phyloP scores from a whole-genome alignment of 768 basidiomycete species.

The Mycena alexandri region DNA sequence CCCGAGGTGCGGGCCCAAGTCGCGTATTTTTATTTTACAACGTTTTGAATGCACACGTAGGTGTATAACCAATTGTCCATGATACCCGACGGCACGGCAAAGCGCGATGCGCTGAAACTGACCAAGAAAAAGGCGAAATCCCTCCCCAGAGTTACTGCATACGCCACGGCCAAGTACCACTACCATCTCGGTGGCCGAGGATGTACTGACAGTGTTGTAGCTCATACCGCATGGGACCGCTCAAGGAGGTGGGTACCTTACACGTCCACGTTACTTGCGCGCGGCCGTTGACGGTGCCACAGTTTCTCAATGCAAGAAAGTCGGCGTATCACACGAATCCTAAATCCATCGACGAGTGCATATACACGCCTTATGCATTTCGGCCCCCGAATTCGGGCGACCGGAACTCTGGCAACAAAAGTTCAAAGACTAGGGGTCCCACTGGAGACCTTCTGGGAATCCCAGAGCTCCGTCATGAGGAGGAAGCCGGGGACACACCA shows the following conservation, averaged over 20 bases:
- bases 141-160: conserved; percentile 94
- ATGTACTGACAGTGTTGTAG: conserved; percentile 52
- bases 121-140: conserved; percentile 97
- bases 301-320: conserved; percentile 87
- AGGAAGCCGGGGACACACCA: conserved; percentile 47
- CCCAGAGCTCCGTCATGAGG: conserved; percentile 68
- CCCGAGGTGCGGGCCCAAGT: conserved; percentile 66
- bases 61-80: conserved; percentile 95
- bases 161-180: conserved; percentile 88
- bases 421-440: conserved; percentile 35
- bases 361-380: conserved; percentile 91
- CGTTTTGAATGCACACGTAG: conserved; percentile 51
- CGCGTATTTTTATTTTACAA: conserved; percentile 61
- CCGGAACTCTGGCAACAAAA: conserved; percentile 8
- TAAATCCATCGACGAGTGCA: conserved; percentile 90
- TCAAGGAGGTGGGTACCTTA: conserved; percentile 64
- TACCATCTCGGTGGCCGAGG: conserved; percentile 3
- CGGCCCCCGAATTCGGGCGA: conserved; percentile 29
- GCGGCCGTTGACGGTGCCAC: not conserved
- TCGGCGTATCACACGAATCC: conserved; percentile 88
- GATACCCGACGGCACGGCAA: conserved; percentile 94
- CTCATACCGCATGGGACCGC: conserved; percentile 89
- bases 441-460: conserved; percentile 86
- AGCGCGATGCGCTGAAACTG: conserved; percentile 87
- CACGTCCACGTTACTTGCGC: not conserved